Evolutionary conservation across 352 stramenopile genomes (phyloP), one percentile per base, ranked within the genome.

Genomic region (Globisporangium nagaii): DNA sequence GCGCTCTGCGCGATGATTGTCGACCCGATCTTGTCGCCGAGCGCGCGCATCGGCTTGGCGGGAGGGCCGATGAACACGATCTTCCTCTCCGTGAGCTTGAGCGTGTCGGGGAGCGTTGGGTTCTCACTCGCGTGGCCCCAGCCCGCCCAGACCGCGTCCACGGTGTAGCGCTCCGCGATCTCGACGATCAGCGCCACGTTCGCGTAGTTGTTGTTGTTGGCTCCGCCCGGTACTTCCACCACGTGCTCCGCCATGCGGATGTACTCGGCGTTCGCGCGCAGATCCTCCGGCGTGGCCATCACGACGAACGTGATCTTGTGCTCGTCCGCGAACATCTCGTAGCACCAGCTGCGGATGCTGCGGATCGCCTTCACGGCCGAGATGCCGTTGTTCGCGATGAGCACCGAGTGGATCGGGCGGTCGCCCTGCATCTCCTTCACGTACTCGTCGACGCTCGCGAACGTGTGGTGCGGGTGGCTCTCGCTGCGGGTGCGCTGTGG

Each of bases 141-240:
- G 42, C 97, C 96, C 24, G 96, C 96, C 97, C 97, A 99, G 3
- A 99, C 96, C 27, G 96, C 96, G 66, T 99, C 94, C 9, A 99
- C 96, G 42, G 90, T 76, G 69, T 96, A 98, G 15, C 97, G 82
- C 51, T 98, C 91, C 13, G 96, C 96, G 32, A 98, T 96, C 80
- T 99, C 95, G 22, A 99, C 90, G 68, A 99, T 99, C 25, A 99
- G 85, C 39, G 86, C 87, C 15, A 99, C 97, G 78, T 99, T 99
- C 66, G 97, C 97, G 74, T 99, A 99, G 84, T 99, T 99, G 90
- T 99, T 98, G 83, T 99, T 99, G 86, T 99, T 99, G 47, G 96
- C 96, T 49, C 98, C 98, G 50, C 97, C 97, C 20, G 97, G 98
- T 46, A 99, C 98, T 71, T 99, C 97, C 27, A 99, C 96, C 43